Conservation (phyloP, 257 asterid species). For the Forsythia viridissima region DNA sequence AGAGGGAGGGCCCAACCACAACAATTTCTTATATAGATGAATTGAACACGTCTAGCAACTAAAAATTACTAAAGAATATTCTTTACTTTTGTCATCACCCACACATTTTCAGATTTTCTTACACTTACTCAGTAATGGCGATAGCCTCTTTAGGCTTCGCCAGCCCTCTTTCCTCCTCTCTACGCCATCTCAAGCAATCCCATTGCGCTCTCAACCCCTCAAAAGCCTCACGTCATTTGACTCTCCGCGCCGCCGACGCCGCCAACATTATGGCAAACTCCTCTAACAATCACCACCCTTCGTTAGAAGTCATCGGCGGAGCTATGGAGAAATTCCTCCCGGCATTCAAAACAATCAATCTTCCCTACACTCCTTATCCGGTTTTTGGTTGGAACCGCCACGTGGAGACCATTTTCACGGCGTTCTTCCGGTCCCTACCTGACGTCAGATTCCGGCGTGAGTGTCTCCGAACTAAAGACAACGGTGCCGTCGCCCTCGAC, state of each 20-base stretch:
- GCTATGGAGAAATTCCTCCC: conserved; percentile 63
- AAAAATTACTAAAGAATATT: too few relatives aligned
- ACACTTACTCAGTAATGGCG: conserved; percentile 36
- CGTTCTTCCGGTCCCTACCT: conserved; percentile 77
- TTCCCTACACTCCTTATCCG: conserved; percentile 65
- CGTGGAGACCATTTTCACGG: conserved; percentile 83
- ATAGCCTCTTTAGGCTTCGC: conserved; percentile 61
- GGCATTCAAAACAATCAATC: conserved; percentile 57
- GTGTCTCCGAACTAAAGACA: conserved; percentile 80
- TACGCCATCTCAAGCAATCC: conserved; percentile 37
- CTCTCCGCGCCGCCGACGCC: conserved; percentile 34
- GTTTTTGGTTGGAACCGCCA: conserved; percentile 66
- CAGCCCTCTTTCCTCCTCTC: conserved; percentile 38
- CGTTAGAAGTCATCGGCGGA: conserved; percentile 81
- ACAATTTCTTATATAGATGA: too few relatives aligned
- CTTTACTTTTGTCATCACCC: not conserved
- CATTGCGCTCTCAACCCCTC: conserved; percentile 24
- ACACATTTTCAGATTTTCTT: not conserved
- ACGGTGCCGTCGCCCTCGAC: conserved; percentile 80
- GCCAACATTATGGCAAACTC: conserved; percentile 29
- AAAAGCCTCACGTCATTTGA: conserved; percentile 18
- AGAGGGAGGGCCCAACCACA: too few relatives aligned
- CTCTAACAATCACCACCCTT: conserved; percentile 46
- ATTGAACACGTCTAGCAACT: too few relatives aligned
- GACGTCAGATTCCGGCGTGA: conserved; percentile 72